Evolutionary conservation across 768 basidiomycete genomes (phyloP), one percentile per base, ranked within the genome.

Genomic region (Tylopilus vinaceipallidus): DNA sequence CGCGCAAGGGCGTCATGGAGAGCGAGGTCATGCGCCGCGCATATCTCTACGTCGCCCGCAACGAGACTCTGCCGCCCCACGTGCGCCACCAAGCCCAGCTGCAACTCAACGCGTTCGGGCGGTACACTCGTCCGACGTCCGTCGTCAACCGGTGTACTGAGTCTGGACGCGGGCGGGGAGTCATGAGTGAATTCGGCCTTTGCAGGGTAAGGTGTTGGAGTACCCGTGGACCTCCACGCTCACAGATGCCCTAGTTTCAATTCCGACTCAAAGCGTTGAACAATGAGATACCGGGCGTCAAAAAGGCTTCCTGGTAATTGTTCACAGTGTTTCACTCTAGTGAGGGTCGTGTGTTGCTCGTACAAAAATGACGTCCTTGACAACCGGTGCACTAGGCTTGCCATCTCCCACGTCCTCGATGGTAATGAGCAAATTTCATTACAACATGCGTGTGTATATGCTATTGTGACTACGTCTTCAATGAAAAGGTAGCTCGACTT

Each of bases 71-170:
- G n/a, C 85, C 93, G 14, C 76, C 91, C 3, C 85, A 90, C 64
- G 80, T 98, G 40, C 88, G 95, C 48, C 90, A 94, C 67, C 90
- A 94, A 57, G 95, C 95, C 14, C 94, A 97, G 68, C 73, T 98
- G 53, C 93, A 97, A 63, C 76, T 97, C 42, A 95, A 95, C 70
- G 83, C 85, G 6, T 91, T 97, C 59, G 84, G 81, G 42, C 79
- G 81, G 22, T 86, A 91, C 65, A 86, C 90, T 1, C 83, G 90
- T 33, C 88, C 91, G n/a, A 84, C 84, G 13, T 84, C 83, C 2
- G 88, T 97, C 27, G 94, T 91, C 74, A 93, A 94, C 65, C 77
- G 95, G 23, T 98, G 95, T 59, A 71, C 77, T 17, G 90, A 87
- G 68, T 83, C 90, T 9, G 95, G 95, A 1, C 77, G 84, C 50